Conservation (phyloP, 345 rosid genomes). For the Linum lewisii region DNA sequence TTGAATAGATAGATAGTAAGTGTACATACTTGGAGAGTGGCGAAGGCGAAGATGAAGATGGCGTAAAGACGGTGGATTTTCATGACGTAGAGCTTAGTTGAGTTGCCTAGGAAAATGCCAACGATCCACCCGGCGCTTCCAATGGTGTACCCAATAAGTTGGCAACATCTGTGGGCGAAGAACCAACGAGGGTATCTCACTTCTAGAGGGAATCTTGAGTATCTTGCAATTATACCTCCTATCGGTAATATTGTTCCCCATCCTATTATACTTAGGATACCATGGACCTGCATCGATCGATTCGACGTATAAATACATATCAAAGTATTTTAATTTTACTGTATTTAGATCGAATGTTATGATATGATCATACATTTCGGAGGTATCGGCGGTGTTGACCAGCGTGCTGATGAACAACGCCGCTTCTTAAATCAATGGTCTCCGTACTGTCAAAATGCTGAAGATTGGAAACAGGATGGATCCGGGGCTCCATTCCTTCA, state of each 20-base stretch:
- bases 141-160: constrained; percentile 30
- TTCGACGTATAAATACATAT: too few relatives aligned
- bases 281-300: constrained; percentile 30
- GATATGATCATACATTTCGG: constrained; percentile 36
- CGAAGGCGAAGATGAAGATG: constrained; percentile 34
- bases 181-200: constrained; percentile 13
- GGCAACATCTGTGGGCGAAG: constrained; percentile 24
- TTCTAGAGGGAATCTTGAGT: constrained; percentile 24
- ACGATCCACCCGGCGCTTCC: constrained; percentile 36
- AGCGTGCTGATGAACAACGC: neutral
- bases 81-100: constrained; percentile 29
- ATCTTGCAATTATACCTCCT: constrained; percentile 43
- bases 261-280: constrained; percentile 37
- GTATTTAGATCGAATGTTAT: too few relatives aligned
- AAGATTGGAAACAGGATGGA: constrained; percentile 22
- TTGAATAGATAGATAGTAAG: neutral
- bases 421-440: constrained; percentile 18
- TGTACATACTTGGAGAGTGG: constrained; percentile 35
- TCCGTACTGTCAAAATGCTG: constrained; percentile 39
- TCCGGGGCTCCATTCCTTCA: constrained; percentile 17
- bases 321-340: too few relatives aligned
- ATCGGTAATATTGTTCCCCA: constrained; percentile 44
- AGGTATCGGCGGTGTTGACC: constrained; percentile 3
- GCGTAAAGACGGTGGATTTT: constrained; percentile 24
- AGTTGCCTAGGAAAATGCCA: constrained; percentile 35